These are phyloP conservation scores for Ensete ventricosum DNA, from an alignment of 176 grass and related monocot species.

Conservation along the genomic window DNA sequence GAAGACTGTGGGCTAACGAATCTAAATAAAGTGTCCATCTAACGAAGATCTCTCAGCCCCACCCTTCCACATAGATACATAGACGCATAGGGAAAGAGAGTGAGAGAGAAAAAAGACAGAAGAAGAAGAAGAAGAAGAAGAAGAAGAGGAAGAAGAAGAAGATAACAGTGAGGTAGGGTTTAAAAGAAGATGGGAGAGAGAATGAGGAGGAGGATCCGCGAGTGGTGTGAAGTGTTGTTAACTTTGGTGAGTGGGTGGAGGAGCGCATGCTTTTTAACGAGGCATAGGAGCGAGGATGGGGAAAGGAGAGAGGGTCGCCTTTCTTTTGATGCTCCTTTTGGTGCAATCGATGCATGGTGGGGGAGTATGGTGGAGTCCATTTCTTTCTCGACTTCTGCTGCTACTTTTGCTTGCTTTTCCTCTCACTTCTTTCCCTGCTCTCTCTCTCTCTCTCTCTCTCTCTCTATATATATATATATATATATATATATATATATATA, in stretches of 20 bases:
- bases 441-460: too few species aligned
- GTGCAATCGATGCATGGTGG: slow-evolving; percentile 1
- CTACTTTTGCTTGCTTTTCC: not conserved
- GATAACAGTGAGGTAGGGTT: not conserved
- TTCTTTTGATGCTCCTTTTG: slow-evolving; percentile 13
- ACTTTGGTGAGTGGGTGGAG: not conserved
- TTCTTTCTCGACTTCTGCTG: not conserved
- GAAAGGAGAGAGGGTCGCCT: not conserved
- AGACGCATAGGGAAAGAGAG: not conserved
- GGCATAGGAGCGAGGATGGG: too few species aligned
- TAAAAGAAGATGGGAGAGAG: not conserved
- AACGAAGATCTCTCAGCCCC: slow-evolving; percentile 10
- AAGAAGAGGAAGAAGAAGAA: not conserved
- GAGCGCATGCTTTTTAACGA: not conserved
- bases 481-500: too few species aligned
- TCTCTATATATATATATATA: too few species aligned
- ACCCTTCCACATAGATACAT: slow-evolving; percentile 21
- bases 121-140: not conserved
- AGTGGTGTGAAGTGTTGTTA: not conserved
- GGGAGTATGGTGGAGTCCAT: not conserved
- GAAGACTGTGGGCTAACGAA: slow-evolving; percentile 87
- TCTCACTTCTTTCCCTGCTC: not conserved
- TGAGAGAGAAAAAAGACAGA: not conserved
- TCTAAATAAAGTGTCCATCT: slow-evolving; percentile 96
- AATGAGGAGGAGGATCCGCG: not conserved